Conservation (phyloP, 2,329 filamentous ascomycete genomes). For the Fusarium paranaense region DNA sequence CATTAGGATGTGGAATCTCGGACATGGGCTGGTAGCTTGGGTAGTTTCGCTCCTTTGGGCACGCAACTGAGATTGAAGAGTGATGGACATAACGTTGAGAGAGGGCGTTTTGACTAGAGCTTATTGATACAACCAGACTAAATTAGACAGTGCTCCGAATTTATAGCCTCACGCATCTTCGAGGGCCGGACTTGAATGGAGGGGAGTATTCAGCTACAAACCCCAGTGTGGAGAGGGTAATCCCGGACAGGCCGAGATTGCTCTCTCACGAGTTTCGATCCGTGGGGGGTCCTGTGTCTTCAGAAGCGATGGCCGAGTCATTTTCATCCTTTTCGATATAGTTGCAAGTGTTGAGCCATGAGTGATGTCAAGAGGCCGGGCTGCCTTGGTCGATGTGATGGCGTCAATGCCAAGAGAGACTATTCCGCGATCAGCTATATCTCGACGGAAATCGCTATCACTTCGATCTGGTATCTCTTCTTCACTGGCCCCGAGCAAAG, state of each 20-base stretch:
- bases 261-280: not conserved
- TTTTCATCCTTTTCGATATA: not conserved
- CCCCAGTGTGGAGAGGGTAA: not conserved
- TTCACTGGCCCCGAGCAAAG: not conserved
- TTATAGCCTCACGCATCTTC: not conserved
- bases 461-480: not conserved
- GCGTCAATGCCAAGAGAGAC: not conserved
- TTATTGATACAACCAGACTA: not conserved
- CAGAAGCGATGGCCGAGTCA: not conserved
- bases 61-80: not conserved
- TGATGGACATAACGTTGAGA: not conserved
- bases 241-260: not conserved
- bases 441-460: not conserved
- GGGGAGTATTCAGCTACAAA: too few species aligned
- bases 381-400: not conserved
- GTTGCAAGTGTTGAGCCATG: conserved; percentile 19
- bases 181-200: not conserved
- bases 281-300: not conserved
- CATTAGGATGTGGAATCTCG: not conserved
- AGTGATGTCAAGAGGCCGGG: conserved; percentile 7
- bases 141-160: not conserved
- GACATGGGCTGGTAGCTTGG: not conserved
- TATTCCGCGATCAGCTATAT: not conserved
- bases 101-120: not conserved
- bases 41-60: not conserved